A percentile compares a stretch with the other conserved stretches of the same genome.
Conservation (phyloP, 179 eudicot species). For the Silene coronaria region DNA sequence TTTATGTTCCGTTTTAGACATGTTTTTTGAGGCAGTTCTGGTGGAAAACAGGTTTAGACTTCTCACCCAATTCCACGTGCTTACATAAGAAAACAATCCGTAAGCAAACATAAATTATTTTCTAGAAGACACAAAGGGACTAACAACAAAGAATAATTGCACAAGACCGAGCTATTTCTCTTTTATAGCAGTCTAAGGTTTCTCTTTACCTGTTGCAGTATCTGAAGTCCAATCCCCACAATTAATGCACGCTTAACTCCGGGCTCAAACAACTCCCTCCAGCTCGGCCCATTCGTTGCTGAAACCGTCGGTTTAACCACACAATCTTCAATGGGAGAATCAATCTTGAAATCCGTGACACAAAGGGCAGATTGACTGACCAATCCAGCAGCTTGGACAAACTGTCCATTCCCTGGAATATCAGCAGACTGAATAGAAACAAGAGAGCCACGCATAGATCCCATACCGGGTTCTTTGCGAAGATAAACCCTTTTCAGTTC, state of each 20-base stretch:
- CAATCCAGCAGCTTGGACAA: slow-evolving; percentile 42
- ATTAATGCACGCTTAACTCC: slow-evolving; percentile 43
- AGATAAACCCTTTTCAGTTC: slow-evolving; percentile 39
- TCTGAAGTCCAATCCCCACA: slow-evolving; percentile 41
- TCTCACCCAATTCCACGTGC: too few species aligned
- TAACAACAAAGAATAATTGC: too few species aligned
- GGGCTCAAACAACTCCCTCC: slow-evolving; percentile 43
- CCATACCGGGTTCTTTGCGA: slow-evolving; percentile 33
- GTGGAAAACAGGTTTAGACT: too few species aligned
- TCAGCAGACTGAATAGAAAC: slow-evolving; percentile 28
- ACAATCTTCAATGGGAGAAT: slow-evolving; percentile 22
- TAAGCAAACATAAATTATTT: too few species aligned
- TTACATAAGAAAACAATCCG: too few species aligned
- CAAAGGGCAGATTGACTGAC: slow-evolving; percentile 38
- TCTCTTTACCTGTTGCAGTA: slow-evolving; percentile 41
- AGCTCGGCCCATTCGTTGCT: slow-evolving; percentile 36
- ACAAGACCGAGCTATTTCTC: too few species aligned
- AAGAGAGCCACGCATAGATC: slow-evolving; percentile 38
- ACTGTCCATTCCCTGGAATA: slow-evolving; percentile 27
- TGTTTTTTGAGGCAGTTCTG: too few species aligned
- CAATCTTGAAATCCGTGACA: slow-evolving; percentile 27
- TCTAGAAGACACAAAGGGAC: too few species aligned
- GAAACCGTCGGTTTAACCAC: slow-evolving; percentile 28
- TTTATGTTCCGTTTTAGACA: too few species aligned
- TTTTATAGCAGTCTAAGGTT: too few species aligned